Evolutionary conservation across 2,329 filamentous ascomycete species (phyloP), one percentile per base, ranked within the genome.

Genomic region (Cladosporium colombiae): DNA sequence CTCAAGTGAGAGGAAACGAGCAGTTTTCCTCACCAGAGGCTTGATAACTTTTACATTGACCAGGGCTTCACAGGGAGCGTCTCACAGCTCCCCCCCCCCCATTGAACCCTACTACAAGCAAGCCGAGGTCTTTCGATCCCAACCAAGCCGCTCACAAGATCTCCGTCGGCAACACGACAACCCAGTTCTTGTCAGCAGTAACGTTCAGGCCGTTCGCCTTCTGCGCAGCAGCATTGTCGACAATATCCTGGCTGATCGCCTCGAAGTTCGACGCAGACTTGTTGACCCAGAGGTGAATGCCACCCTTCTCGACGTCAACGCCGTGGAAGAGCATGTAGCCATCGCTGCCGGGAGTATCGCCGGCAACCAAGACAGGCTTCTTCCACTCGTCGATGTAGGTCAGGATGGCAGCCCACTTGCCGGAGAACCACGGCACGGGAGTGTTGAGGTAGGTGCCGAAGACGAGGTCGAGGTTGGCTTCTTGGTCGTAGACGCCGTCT

Each of bases 161-260:
- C 0, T 82, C 77, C 1, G 74, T 69, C 0, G 80, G 79, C 68
- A 70, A 76, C 2, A 82, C 80, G 5, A 78, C 73, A 3, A 82
- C 75, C 80, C 80, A 82, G 71, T 81, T 81, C 75, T 80, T 81
- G 65, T 82, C 72, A 1, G 78, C 80, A 16, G 79, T 82, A 2
- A 81, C 79, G 0, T 74, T 71, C 10, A 78, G 65, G 0, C 77
- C 76, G 53, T 79, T 74, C 64, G 73, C 70, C 60, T 70, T 70
- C 70, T 82, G 80, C 2, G 69, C 74, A 25, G 70, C 71, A 3
- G 76, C 71, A 60, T 73, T 75, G 3, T 79, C 70, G 55, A 67
- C 67, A n/a, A 78, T 79, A 79, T 81, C 79, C 29, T 68, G 72
- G 29, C 77, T 68, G 52, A 82, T 72, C 66, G 79, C 65, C 66